These are phyloP conservation scores for Metschnikowia kofuensis DNA, from an alignment of 805 yeast species.

Conservation along the genomic window DNA sequence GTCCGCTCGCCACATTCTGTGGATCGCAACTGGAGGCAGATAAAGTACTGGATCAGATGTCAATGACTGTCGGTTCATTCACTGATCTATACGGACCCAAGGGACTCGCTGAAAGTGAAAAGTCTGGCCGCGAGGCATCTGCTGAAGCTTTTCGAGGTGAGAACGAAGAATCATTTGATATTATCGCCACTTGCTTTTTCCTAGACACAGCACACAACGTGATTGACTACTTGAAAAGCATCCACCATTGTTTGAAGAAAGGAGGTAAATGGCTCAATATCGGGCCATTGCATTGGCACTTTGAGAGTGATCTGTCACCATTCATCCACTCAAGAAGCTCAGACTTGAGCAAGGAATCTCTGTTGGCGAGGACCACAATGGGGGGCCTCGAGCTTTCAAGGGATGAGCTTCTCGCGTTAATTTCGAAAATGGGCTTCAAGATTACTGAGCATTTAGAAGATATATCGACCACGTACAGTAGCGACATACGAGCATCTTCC, in stretches of 20 bases:
- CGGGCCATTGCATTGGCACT: constrained; percentile 74
- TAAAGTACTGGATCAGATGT: constrained; percentile 47
- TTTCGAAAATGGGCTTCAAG: constrained; percentile 49
- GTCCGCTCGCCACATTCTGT: constrained; percentile 35
- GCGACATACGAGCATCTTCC: constrained; percentile 50
- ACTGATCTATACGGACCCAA: constrained; percentile 62
- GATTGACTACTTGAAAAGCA: constrained; percentile 52
- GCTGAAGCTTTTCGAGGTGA: constrained; percentile 42
- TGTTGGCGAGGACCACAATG: constrained; percentile 31
- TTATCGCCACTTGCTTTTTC: constrained; percentile 55
- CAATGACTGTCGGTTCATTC: constrained; percentile 73
- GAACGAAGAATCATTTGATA: constrained; percentile 39
- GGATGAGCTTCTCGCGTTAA: constrained; percentile 50
- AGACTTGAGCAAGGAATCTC: constrained; percentile 19
- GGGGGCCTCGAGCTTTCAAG: constrained; percentile 59
- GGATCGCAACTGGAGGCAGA: neutral
- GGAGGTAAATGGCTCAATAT: constrained; percentile 60
- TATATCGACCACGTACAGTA: constrained; percentile 51
- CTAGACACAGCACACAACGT: constrained; percentile 62
- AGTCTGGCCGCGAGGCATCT: constrained; percentile 33
- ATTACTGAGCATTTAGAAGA: constrained; percentile 43
- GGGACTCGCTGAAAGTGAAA: constrained; percentile 30
- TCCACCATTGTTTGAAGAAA: constrained; percentile 42
- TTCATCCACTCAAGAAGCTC: constrained; percentile 11
- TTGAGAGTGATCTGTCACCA: constrained; percentile 46